Evolutionary conservation across 352 stramenopile species (phyloP).

Genomic region (Pythium brachiatum): DNA sequence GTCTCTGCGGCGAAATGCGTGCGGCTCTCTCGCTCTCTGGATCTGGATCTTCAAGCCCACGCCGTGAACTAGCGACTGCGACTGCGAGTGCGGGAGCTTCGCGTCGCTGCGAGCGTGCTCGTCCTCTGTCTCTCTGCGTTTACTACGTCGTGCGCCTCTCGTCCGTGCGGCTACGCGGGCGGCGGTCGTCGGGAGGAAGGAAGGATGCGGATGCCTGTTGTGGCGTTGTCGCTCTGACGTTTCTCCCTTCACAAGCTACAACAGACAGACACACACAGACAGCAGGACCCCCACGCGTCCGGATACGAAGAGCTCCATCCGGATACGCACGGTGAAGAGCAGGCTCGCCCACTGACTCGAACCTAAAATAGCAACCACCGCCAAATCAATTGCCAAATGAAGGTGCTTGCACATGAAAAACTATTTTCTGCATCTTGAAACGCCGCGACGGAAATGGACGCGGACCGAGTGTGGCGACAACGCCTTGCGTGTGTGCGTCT

Average conservation of each 20-base stretch:
- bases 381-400: constrained; percentile 12
- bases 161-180: background rate
- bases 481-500: too few relatives aligned
- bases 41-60: background rate
- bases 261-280: constrained; percentile 7
- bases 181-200: constrained; percentile 4
- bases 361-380: constrained; percentile 11
- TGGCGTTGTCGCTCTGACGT: constrained; percentile 26
- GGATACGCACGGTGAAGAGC: constrained; percentile 11
- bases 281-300: constrained; percentile 8
- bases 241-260: constrained; percentile 23
- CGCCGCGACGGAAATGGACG: constrained; percentile 10
- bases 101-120: background rate
- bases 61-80: background rate
- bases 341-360: constrained; percentile 18
- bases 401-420: background rate
- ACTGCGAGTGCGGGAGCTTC: background rate
- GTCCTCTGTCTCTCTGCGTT: background rate
- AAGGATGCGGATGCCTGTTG: constrained; percentile 4
- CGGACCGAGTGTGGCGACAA: too few relatives aligned
- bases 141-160: background rate
- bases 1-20: background rate
- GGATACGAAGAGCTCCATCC: constrained; percentile 18
- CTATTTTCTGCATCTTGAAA: constrained; percentile 27
- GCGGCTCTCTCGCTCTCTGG: background rate